Percentiles rank a stretch among this genome's conserved stretches.
Conservation (phyloP, 352 stramenopile species). For the Saprolegnia parasitica region DNA sequence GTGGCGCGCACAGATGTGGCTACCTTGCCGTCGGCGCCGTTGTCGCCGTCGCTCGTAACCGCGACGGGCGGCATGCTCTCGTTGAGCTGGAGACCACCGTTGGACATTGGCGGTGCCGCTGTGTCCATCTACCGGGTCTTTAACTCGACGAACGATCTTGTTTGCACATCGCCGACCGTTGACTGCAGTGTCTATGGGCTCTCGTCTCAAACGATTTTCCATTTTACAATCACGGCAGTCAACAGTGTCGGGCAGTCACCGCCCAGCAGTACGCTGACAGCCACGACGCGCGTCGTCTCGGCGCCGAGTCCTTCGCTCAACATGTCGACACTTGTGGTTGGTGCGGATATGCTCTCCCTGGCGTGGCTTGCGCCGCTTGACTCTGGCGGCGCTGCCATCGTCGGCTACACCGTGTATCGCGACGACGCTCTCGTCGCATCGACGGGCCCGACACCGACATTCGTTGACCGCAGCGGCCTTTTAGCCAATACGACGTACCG, state of each 20-base stretch:
- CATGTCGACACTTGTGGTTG: background rate
- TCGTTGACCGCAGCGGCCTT: background rate
- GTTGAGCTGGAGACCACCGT: background rate
- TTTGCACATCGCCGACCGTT: background rate
- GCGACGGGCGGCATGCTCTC: constrained; percentile 2
- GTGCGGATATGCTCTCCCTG: background rate
- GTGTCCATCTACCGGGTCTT: background rate
- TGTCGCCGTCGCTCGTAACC: background rate
- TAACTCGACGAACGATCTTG: background rate
- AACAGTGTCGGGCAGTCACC: background rate
- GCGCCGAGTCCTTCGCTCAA: background rate
- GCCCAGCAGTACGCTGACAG: background rate
- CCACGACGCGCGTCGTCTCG: background rate
- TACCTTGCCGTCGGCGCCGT: background rate
- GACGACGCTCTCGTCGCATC: background rate
- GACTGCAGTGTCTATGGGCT: background rate
- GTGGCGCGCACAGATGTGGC: background rate
- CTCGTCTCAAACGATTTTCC: background rate
- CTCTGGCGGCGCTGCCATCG: background rate
- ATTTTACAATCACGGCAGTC: background rate
- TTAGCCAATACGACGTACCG: constrained; percentile 1
- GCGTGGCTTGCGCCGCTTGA: background rate
- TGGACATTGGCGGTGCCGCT: background rate
- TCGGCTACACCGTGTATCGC: background rate
- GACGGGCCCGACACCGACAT: background rate